A percentile compares a stretch with the other conserved stretches of the same genome.
Evolutionary conservation across 2,329 filamentous ascomycete genomes (phyloP).

Genomic region (Colletotrichum destructivum): DNA sequence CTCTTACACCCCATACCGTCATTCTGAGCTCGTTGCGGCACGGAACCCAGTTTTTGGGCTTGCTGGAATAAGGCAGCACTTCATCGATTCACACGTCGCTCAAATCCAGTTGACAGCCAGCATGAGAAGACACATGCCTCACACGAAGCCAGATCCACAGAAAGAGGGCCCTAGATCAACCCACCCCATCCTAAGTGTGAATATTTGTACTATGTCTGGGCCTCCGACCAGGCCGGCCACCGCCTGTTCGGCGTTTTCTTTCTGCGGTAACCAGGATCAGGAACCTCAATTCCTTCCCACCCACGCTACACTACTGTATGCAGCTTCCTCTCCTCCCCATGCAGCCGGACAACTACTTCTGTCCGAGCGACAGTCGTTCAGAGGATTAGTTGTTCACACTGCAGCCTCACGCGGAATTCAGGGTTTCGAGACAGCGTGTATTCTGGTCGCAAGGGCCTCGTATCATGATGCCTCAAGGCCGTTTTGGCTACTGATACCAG

Average conservation of each 20-base stretch:
- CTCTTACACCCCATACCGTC: constrained; percentile 19
- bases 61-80: constrained; percentile 14
- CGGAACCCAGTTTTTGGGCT: constrained; percentile 2
- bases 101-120: constrained; percentile 23
- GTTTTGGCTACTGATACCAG: constrained; percentile 13
- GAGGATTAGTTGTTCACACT: not conserved
- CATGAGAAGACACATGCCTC: constrained; percentile 1
- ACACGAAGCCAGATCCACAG: constrained; percentile 24
- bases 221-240: constrained; percentile 5
- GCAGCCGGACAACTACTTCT: constrained; percentile 1
- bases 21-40: constrained; percentile 19
- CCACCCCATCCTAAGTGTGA: constrained; percentile 15
- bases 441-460: constrained; percentile 20
- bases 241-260: constrained; percentile 20
- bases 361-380: not conserved
- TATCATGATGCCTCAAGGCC: constrained; percentile 8
- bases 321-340: constrained; percentile 6
- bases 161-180: constrained; percentile 19
- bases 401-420: constrained; percentile 4
- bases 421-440: not conserved
- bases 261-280: not conserved
- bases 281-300: not conserved
- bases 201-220: constrained; percentile 18
- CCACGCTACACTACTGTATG: not conserved
- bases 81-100: constrained; percentile 5